These are phyloP conservation scores for Emmonsiellopsis sp. DNA, from an alignment of 2,329 filamentous ascomycete species.

Conservation along the genomic window DNA sequence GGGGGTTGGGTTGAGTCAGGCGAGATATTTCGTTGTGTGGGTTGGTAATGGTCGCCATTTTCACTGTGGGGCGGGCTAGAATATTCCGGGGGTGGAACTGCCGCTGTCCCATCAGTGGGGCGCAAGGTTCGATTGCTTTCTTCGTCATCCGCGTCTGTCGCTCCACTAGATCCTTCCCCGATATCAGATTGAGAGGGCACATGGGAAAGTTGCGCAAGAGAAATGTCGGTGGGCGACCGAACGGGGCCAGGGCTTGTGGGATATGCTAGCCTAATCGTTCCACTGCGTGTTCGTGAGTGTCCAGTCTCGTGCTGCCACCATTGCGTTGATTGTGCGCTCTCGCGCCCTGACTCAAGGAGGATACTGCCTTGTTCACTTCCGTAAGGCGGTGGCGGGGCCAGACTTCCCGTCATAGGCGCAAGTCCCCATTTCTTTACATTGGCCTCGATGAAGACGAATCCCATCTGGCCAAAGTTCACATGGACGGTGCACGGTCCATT, in stretches of 20 bases:
- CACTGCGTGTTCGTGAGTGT: constrained; percentile 66
- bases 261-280: constrained; percentile 62
- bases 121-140: constrained; percentile 14
- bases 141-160: constrained; percentile 11
- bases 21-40: neutral
- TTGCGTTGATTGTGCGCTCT: constrained; percentile 25
- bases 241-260: constrained; percentile 82
- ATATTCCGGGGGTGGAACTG: constrained; percentile 62
- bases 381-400: constrained; percentile 92
- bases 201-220: constrained; percentile 73
- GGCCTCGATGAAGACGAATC: constrained; percentile 97
- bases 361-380: constrained; percentile 96
- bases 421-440: constrained; percentile 99
- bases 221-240: constrained; percentile 90
- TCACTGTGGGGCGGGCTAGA: constrained; percentile 40
- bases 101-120: constrained; percentile 17
- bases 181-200: constrained; percentile 57
- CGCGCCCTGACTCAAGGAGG: constrained; percentile 71
- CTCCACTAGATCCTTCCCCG: constrained; percentile 59
- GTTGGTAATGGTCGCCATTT: neutral
- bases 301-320: constrained; percentile 36
- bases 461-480: constrained; percentile 95
- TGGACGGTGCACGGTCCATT: constrained; percentile 88
- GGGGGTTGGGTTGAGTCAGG: constrained; percentile 48
- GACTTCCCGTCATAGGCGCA: constrained; percentile 86